Percentiles rank a stretch among this genome's conserved stretches.
Conservation (phyloP, 345 rosid species). For the Eucalyptus brandiana region DNA sequence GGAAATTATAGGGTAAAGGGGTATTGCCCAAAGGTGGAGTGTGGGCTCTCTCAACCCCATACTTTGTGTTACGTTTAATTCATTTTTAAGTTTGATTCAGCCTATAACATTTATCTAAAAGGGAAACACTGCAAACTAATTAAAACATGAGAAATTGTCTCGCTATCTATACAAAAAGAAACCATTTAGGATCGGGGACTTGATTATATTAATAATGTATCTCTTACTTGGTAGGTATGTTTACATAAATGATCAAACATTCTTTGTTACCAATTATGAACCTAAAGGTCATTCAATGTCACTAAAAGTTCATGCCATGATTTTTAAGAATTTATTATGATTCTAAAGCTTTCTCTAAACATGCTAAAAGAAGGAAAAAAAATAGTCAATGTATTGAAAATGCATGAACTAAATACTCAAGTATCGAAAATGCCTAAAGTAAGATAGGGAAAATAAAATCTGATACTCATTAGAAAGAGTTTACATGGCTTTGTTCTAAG, state of each 20-base stretch:
- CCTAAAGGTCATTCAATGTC: background rate
- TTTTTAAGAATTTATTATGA: background rate
- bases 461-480: background rate
- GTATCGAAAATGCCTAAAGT: background rate
- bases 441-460: too few relatives aligned
- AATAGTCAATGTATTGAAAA: background rate
- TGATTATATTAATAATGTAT: too few relatives aligned
- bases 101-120: background rate
- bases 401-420: background rate
- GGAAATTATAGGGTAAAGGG: background rate
- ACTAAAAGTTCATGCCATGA: background rate
- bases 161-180: too few relatives aligned
- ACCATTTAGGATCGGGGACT: fast-evolving
- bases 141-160: background rate
- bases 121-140: background rate
- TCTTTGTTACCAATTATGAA: background rate
- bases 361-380: background rate
- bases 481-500: too few relatives aligned
- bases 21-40: too few relatives aligned
- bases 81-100: too few relatives aligned
- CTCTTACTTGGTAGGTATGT: background rate
- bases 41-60: too few relatives aligned
- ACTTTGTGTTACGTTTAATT: too few relatives aligned
- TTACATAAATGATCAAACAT: background rate
- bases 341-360: background rate